Evolutionary conservation across 225 moss, liverwort and hornwort species (phyloP).

Genomic region (Takakia lepidozioides): DNA sequence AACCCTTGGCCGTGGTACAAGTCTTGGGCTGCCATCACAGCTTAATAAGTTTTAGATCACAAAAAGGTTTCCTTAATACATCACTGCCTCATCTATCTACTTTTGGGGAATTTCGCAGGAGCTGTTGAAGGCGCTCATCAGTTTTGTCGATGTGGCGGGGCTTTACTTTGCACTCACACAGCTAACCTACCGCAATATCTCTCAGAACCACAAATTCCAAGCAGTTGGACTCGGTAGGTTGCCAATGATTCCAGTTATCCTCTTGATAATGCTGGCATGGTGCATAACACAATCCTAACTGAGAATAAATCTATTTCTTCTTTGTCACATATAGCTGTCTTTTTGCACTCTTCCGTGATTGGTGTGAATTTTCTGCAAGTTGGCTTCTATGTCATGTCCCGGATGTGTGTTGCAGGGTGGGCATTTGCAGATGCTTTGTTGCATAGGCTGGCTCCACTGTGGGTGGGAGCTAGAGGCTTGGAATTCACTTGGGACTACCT

Average conservation of each 20-base stretch:
- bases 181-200: conserved; percentile 80
- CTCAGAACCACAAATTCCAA: conserved; percentile 91
- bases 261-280: no score
- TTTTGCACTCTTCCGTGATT: background rate
- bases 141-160: conserved; percentile 73
- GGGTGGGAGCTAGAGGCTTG: conserved; percentile 87
- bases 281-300: no score
- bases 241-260: no score
- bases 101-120: conserved; percentile 39
- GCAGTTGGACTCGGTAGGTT: conserved; percentile 90
- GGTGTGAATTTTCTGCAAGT: background rate
- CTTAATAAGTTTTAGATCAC: no score
- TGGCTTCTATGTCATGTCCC: background rate
- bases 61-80: background rate
- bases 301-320: no score
- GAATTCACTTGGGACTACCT: conserved; percentile 98
- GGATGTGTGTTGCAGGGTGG: conserved; percentile 43
- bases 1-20: no score
- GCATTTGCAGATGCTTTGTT: conserved; percentile 82
- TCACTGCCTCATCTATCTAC: background rate
- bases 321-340: no score
- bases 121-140: conserved; percentile 69
- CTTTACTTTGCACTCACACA: conserved; percentile 89
- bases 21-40: no score
- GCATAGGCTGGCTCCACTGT: conserved; percentile 80